These are phyloP conservation scores for Blastobotrys terrestris DNA, from an alignment of 805 yeast genomes.

Conservation along the genomic window DNA sequence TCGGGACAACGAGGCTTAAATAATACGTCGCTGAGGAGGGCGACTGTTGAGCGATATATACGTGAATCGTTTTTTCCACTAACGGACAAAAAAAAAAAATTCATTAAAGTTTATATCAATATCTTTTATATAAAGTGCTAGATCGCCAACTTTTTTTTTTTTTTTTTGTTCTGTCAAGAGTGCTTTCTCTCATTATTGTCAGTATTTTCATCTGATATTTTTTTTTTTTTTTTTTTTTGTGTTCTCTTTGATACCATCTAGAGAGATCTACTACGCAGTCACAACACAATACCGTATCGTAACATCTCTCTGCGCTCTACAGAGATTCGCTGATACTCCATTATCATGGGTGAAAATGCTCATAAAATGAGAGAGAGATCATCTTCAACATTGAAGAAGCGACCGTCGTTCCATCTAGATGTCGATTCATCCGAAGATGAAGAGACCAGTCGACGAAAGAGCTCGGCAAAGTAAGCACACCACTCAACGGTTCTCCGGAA, in stretches of 20 bases:
- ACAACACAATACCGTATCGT: too few relatives aligned
- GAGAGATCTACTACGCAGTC: too few relatives aligned
- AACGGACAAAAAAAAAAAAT: neutral
- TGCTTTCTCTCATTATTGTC: neutral
- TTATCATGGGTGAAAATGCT: neutral
- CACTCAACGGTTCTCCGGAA: too few relatives aligned
- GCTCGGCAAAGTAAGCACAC: neutral
- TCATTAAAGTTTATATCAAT: neutral
- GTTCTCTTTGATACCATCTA: neutral
- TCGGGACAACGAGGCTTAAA: neutral
- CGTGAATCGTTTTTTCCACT: neutral
- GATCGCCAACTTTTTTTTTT: neutral
- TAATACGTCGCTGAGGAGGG: too few relatives aligned
- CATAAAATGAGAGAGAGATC: neutral
- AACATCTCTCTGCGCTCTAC: too few relatives aligned
- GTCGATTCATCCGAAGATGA: slow-evolving; percentile 11
- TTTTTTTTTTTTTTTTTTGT: neutral
- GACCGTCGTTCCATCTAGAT: slow-evolving; percentile 14
- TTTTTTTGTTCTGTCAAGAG: neutral
- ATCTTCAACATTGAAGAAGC: neutral
- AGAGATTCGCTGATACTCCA: too few relatives aligned
- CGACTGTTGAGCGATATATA: neutral
- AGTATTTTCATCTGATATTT: neutral
- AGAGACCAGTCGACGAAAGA: neutral
- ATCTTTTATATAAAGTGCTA: neutral